Base-by-base conservation (phyloP, 345 rosid genomes). In the Citrus sinensis region DNA sequence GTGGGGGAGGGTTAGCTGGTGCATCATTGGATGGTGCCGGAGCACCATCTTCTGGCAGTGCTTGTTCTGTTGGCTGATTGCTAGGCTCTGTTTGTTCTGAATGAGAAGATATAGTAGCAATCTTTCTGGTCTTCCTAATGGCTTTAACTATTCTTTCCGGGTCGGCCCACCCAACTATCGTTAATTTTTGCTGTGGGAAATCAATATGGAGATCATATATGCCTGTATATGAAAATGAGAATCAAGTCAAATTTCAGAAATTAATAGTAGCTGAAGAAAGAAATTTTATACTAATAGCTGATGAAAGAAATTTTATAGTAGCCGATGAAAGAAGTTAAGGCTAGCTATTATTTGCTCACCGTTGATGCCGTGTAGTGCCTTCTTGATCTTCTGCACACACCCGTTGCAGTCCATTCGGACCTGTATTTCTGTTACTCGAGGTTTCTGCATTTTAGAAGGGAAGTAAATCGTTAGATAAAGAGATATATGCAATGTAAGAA, bases 351-450 rank as follows among this genome's bases (percentile, higher is more conserved):
- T 30, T 14, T 61, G 24, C 85, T 86, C 76, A 87, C 97, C 97
- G 3, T 84, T 83, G 71, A 92, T 87, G 74, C 92, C 90, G 63
- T 89, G 85, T 7, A 90, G 74, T 0, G 92, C 91, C 82, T 85
- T 92, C 86, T 88, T 92, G 81, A 92, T 89, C 89, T 92, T 92
- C 83, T 90, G 97, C 5, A 92, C 91, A 4, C 94, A 92, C 9
- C 94, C 97, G 2, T 90, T 90, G 72, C 97, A 92, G 89, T 92
- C 94, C 86, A 92, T 87, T 63, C 92, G 91, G 90, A 92, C 92
- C 30, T 87, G 83, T 63, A 92, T 84, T 86, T 92, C 94, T 0
- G 88, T 90, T 42, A 92, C 81, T 27, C 82, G 77, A 83, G 93
- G 92, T 75, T 83, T 92, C 92, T 92, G 86, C 86, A 81, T 30